Evolutionary conservation across 179 eudicot species (phyloP), one percentile per base, ranked within the genome.

Genomic region (Gypsophila paniculata): DNA sequence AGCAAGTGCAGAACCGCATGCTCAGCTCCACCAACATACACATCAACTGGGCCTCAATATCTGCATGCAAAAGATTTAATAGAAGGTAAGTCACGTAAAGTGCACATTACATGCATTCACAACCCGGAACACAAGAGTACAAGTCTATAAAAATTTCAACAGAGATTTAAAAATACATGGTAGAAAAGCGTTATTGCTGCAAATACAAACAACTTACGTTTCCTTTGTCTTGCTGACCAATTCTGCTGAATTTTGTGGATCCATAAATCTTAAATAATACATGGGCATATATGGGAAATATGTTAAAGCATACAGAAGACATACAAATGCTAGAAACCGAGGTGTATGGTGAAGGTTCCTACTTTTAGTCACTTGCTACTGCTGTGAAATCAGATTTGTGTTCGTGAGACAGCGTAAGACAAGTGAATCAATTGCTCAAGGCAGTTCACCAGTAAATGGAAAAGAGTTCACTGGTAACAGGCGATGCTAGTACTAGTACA

Each of bases 1-100:
- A 95, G 97, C 57, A 95, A 86, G 82, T 95, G 97, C 82, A 95
- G 96, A 79, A 95, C 99, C 57, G 99, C 97, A 87, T 95, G 99
- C 81, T 95, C 97, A 78, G 99, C 97, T 68, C 99, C 99, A 77
- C 99, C 99, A 78, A 95, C 99, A 77, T 95, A 94, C 23, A 95
- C 89, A 87, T 95, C 99, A 79, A 95, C 99, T 59, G 95, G 97
- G 81, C 99, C 55, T 97, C 99, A 95, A 76, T 95, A 95, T 83
- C 99, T 95, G 84, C 71, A 86, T 29, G 65, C 51, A 57, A 55
- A 73, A n/a, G n/a, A 39, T 67, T 13, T 60, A 25, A 22, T 46
- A 70, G 34, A 60, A 69, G 68, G 42, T 73, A 71, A 73, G 61
- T 19, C 70, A 9, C 70, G 53, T 17, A 23, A 34, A 34, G 26